Conservation (phyloP, 1,284 basidiomycete genomes). For the Melampsora larici-populina region DNA sequence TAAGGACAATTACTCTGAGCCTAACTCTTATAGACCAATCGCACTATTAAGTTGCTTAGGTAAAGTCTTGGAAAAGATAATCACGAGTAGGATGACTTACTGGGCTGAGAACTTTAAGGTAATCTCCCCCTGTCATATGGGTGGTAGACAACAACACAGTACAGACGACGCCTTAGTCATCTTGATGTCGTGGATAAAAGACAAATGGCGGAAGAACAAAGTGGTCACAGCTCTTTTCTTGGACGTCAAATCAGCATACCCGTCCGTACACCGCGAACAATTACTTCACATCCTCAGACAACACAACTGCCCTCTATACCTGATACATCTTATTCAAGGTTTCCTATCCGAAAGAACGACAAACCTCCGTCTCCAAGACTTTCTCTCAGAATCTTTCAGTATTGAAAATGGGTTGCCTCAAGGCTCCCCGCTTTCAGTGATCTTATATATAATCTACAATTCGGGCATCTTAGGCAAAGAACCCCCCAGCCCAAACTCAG, state of each 20-base stretch:
- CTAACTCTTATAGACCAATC: too few species aligned
- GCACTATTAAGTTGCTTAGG: too few species aligned
- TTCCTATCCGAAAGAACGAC: background rate
- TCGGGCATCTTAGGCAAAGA: too few species aligned
- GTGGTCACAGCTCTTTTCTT: too few species aligned
- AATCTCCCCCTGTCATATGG: background rate
- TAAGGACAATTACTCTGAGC: too few species aligned
- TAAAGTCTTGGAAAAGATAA: background rate
- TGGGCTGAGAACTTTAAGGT: background rate
- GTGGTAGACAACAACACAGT: background rate
- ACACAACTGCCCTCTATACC: background rate
- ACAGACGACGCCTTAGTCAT: too few species aligned
- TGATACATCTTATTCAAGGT: background rate
- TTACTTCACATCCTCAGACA: background rate
- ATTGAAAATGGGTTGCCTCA: too few species aligned
- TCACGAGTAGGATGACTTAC: background rate
- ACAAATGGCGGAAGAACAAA: slow-evolving; percentile 5
- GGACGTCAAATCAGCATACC: background rate
- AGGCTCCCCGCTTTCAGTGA: too few species aligned
- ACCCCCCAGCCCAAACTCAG: too few species aligned
- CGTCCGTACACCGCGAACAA: background rate
- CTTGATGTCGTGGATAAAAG: slow-evolving; percentile 1
- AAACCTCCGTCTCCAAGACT: too few species aligned
- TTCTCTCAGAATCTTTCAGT: too few species aligned
- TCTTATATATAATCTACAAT: too few species aligned